phyloP scores from a whole-genome alignment of 2,329 filamentous ascomycete genomes.

The Torrubiellomyces zombiae region DNA sequence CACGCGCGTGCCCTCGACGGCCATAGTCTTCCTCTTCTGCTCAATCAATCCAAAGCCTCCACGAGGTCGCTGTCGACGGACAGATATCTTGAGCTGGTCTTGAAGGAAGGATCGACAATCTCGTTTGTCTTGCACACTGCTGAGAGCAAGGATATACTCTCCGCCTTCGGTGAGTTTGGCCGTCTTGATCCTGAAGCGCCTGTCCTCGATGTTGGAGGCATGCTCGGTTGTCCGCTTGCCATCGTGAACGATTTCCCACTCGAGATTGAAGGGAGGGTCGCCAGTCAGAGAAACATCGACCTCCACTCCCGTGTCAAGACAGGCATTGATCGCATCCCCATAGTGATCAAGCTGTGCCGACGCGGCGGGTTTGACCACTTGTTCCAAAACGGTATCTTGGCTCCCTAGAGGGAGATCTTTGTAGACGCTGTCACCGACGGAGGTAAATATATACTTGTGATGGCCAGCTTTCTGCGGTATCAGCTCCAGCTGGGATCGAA shows the following conservation, averaged over 20 bases:
- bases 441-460: conserved; percentile 73
- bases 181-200: conserved; percentile 57
- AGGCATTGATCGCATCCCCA: conserved; percentile 45
- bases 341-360: conserved; percentile 52
- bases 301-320: conserved; percentile 65
- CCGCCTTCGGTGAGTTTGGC: conserved; percentile 62
- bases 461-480: conserved; percentile 66
- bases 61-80: conserved; percentile 75
- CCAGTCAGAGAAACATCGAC: conserved; percentile 63
- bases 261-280: conserved; percentile 72
- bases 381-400: conserved; percentile 51
- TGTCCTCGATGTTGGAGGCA: conserved; percentile 43
- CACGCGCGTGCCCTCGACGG: conserved; percentile 59
- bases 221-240: conserved; percentile 63
- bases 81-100: conserved; percentile 69
- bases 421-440: conserved; percentile 73
- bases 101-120: conserved; percentile 77
- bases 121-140: conserved; percentile 70
- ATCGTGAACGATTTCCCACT: conserved; percentile 85
- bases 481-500: conserved; percentile 72
- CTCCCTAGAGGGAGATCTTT: conserved; percentile 44
- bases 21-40: conserved; percentile 56
- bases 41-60: conserved; percentile 76
- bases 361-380: conserved; percentile 85
- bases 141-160: conserved; percentile 76